A percentile compares a stretch with the other conserved stretches of the same genome.
phyloP scores from a whole-genome alignment of 306 rosid species.

The Purshia tridentata region DNA sequence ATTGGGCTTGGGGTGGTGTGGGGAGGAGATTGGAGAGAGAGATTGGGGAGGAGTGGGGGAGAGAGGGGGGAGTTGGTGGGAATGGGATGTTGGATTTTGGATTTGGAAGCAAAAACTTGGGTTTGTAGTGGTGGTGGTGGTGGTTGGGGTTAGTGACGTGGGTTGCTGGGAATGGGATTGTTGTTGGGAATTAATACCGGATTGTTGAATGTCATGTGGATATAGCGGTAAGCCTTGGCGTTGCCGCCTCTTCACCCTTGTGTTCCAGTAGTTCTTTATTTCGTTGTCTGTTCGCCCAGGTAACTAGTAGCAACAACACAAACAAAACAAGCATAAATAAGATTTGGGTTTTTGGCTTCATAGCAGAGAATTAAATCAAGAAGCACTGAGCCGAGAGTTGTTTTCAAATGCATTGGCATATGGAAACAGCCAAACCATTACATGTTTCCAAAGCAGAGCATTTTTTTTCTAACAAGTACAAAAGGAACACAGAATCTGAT shows the following conservation, averaged over 20 bases:
- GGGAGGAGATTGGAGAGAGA: conserved; percentile 54
- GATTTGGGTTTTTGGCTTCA: no score
- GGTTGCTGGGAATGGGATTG: conserved; percentile 24
- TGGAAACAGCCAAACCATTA: no score
- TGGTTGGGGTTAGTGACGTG: conserved; percentile 11
- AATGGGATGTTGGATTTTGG: conserved; percentile 25
- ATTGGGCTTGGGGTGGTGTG: conserved; percentile 33
- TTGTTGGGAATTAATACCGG: conserved; percentile 15
- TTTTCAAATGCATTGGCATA: no score
- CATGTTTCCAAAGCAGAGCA: no score
- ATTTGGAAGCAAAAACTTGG: conserved; percentile 32
- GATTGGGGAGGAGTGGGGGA: conserved; percentile 26
- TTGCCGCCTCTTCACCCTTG: conserved; percentile 71
- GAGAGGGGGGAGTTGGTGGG: conserved; percentile 21
- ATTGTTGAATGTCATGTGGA: conserved; percentile 40
- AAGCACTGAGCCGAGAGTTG: no score
- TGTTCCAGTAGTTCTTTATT: conserved; percentile 92
- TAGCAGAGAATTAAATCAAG: no score
- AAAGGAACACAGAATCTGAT: no score
- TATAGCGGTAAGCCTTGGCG: conserved; percentile 79
- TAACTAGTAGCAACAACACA: conserved; percentile 33
- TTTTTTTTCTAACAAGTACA: no score
- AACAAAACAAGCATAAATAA: background rate
- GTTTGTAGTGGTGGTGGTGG: conserved; percentile 21
- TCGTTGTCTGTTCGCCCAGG: conserved; percentile 98